phyloP scores from a whole-genome alignment of 2,329 filamentous ascomycete genomes.

The Xylariomycetidae sp. region DNA sequence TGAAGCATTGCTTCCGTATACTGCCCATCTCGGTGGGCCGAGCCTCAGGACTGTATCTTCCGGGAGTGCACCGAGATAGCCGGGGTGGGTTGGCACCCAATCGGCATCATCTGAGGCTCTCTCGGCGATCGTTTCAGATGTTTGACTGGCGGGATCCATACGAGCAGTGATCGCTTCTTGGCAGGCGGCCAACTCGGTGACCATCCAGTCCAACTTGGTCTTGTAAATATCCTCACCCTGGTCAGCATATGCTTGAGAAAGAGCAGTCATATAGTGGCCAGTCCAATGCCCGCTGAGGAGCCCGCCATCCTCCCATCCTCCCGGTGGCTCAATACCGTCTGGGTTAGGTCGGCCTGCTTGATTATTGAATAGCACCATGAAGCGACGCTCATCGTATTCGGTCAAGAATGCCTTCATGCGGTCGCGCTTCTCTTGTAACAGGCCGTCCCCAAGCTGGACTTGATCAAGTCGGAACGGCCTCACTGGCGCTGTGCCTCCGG shows the following conservation, averaged over 20 bases:
- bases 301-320: slow-evolving; percentile 31
- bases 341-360: slow-evolving; percentile 27
- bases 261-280: slow-evolving; percentile 28
- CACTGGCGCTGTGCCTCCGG: slow-evolving; percentile 26
- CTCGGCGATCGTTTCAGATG: slow-evolving; percentile 9
- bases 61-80: slow-evolving; percentile 27
- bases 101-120: slow-evolving; percentile 8
- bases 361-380: slow-evolving; percentile 28
- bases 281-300: slow-evolving; percentile 31
- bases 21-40: slow-evolving; percentile 28
- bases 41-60: slow-evolving; percentile 28
- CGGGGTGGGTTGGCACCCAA: slow-evolving; percentile 26
- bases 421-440: slow-evolving; percentile 30
- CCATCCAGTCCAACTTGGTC: slow-evolving; percentile 29
- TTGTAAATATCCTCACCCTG: slow-evolving; percentile 26
- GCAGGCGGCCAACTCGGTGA: slow-evolving; percentile 24
- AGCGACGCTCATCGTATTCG: slow-evolving; percentile 25
- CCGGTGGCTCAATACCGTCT: slow-evolving; percentile 18
- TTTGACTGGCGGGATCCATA: no score
- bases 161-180: slow-evolving; percentile 27
- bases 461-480: slow-evolving; percentile 29
- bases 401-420: slow-evolving; percentile 25
- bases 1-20: slow-evolving; percentile 22
- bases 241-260: slow-evolving; percentile 28
- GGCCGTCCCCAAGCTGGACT: slow-evolving; percentile 23